phyloP scores from a whole-genome alignment of 2,329 filamentous ascomycete species.

The Emmonsiellopsis sp. region DNA sequence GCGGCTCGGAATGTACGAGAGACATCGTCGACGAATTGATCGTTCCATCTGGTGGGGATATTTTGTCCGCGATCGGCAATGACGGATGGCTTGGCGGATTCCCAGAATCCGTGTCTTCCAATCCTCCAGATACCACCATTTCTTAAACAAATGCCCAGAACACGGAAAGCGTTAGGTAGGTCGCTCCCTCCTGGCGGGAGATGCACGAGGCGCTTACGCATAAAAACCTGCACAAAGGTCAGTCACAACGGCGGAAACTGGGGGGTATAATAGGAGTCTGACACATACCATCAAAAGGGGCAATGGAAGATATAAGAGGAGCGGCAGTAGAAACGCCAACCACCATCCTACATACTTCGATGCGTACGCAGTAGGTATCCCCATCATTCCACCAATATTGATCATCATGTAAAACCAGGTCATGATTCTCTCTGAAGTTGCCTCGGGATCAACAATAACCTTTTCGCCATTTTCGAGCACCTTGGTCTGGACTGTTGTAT shows the following conservation, averaged over 20 bases:
- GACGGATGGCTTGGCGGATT: constrained; percentile 26
- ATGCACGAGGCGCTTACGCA: background rate
- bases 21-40: constrained; percentile 29
- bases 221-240: background rate
- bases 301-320: background rate
- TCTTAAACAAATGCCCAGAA: constrained; percentile 27
- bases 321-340: constrained; percentile 23
- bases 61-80: constrained; percentile 21
- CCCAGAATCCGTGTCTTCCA: constrained; percentile 22
- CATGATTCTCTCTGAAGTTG: constrained; percentile 31
- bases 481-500: constrained; percentile 34
- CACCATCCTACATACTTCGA: constrained; percentile 36
- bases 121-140: constrained; percentile 21
- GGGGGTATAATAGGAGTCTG: too few relatives aligned
- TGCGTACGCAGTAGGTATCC: constrained; percentile 31
- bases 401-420: constrained; percentile 25
- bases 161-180: constrained; percentile 29
- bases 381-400: constrained; percentile 24
- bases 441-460: constrained; percentile 40
- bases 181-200: constrained; percentile 12
- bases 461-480: constrained; percentile 36
- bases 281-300: background rate
- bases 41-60: constrained; percentile 22
- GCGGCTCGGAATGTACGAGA: constrained; percentile 24
- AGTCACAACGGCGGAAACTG: too few relatives aligned